Evolutionary conservation across 805 yeast genomes (phyloP).

Genomic region (Phaffomyces antillensis): DNA sequence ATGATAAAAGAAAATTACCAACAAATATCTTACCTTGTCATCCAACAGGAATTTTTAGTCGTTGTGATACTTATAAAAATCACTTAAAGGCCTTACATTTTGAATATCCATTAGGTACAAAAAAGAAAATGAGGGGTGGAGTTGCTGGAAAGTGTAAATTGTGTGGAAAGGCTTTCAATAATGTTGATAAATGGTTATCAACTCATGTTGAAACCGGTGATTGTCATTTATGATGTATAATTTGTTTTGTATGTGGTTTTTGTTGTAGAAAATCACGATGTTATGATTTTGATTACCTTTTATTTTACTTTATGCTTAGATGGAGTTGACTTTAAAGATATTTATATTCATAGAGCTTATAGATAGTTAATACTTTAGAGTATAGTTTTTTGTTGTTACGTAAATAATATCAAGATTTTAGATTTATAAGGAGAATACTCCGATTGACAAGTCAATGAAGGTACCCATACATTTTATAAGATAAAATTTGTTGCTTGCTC

Average conservation of each 20-base stretch:
- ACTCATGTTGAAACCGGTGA: slow-evolving; percentile 53
- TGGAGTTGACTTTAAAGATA: too few relatives aligned
- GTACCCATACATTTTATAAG: too few relatives aligned
- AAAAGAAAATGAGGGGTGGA: slow-evolving; percentile 62
- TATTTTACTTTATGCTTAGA: too few relatives aligned
- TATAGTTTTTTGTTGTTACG: too few relatives aligned
- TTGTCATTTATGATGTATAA: slow-evolving; percentile 7
- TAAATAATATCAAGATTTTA: too few relatives aligned
- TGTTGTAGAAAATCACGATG: not conserved
- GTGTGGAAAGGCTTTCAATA: slow-evolving; percentile 59
- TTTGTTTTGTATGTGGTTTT: too few relatives aligned
- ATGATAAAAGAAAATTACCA: slow-evolving; percentile 1
- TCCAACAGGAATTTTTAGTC: slow-evolving; percentile 73
- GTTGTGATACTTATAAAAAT: slow-evolving; percentile 89
- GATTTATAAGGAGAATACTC: too few relatives aligned
- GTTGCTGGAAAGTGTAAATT: slow-evolving; percentile 72
- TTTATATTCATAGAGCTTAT: too few relatives aligned
- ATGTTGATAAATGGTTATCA: slow-evolving; percentile 74
- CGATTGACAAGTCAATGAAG: too few relatives aligned
- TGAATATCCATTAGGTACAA: slow-evolving; percentile 80
- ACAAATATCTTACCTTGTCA: slow-evolving; percentile 44
- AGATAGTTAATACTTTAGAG: too few relatives aligned
- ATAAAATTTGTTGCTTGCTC: too few relatives aligned
- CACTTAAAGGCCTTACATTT: slow-evolving; percentile 88
- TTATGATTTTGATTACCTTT: too few relatives aligned